Conservation (phyloP, 345 rosid genomes). For the Sonneratia caseolaris region DNA sequence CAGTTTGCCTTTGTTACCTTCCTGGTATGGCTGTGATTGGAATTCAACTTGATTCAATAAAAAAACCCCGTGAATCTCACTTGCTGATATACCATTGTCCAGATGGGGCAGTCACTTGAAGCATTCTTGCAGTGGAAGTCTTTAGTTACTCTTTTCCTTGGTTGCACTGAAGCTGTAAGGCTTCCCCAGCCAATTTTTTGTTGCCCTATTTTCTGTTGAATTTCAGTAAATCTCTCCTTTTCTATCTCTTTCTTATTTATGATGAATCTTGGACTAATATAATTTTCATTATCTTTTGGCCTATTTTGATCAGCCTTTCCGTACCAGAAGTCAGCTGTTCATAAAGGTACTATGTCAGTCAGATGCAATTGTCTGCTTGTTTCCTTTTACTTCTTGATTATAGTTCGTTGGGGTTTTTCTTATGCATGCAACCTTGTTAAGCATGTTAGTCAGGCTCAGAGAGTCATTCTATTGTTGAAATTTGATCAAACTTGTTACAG, state of each 20-base stretch:
- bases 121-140: conserved; percentile 92
- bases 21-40: conserved; percentile 42
- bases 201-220: not conserved
- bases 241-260: not conserved
- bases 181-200: not conserved
- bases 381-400: not conserved
- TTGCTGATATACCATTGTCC: conserved; percentile 21
- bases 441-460: not conserved
- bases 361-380: not conserved
- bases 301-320: conserved; percentile 60
- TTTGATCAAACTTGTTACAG: conserved; percentile 26
- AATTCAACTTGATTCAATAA: not conserved
- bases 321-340: conserved; percentile 67
- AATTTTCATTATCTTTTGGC: not conserved
- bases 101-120: conserved; percentile 97
- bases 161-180: conserved; percentile 85
- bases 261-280: not conserved
- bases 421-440: not conserved
- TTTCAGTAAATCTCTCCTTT: not conserved
- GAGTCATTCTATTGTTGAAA: not conserved
- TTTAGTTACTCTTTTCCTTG: conserved; percentile 70
- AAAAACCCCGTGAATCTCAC: not conserved
- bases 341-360: conserved; percentile 42
- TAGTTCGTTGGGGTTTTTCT: not conserved
- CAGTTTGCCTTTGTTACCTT: conserved; percentile 84